Conservation (phyloP, 1,284 basidiomycete genomes). For the Inonotus obliquus region DNA sequence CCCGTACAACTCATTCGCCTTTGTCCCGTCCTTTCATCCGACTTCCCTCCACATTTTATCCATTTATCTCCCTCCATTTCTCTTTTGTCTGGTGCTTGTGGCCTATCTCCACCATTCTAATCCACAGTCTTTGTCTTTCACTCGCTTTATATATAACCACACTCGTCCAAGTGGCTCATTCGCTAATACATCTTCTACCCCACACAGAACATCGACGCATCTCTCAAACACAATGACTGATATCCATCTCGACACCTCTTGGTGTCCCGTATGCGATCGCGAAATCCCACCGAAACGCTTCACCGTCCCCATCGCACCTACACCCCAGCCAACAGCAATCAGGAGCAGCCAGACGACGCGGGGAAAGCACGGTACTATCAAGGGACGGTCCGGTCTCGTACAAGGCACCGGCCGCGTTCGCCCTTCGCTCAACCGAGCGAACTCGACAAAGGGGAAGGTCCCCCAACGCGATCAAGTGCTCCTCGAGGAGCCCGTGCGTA, state of each 20-base stretch:
- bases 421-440: slow-evolving; percentile 4
- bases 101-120: not conserved
- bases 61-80: not conserved
- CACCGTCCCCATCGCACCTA: slow-evolving; percentile 39
- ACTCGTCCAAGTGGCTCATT: not conserved
- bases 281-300: slow-evolving; percentile 67
- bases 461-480: slow-evolving; percentile 19
- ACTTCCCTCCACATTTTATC: not conserved
- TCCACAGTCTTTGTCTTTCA: not conserved
- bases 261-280: slow-evolving; percentile 70
- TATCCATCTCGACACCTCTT: slow-evolving; percentile 47
- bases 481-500: slow-evolving; percentile 36
- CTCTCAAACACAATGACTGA: slow-evolving; percentile 38
- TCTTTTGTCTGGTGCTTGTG: not conserved
- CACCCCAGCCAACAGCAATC: slow-evolving; percentile 25
- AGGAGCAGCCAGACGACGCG: slow-evolving; percentile 30
- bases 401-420: slow-evolving; percentile 53
- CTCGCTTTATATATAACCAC: slow-evolving; percentile 1
- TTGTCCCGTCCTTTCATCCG: not conserved
- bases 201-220: not conserved
- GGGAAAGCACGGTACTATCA: slow-evolving; percentile 36
- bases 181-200: not conserved
- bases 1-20: not conserved
- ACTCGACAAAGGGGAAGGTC: slow-evolving; percentile 15
- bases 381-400: slow-evolving; percentile 41